Percentiles rank a stretch among this genome's conserved stretches.
phyloP scores from a whole-genome alignment of 768 basidiomycete species.

The Podaxis sp. region DNA sequence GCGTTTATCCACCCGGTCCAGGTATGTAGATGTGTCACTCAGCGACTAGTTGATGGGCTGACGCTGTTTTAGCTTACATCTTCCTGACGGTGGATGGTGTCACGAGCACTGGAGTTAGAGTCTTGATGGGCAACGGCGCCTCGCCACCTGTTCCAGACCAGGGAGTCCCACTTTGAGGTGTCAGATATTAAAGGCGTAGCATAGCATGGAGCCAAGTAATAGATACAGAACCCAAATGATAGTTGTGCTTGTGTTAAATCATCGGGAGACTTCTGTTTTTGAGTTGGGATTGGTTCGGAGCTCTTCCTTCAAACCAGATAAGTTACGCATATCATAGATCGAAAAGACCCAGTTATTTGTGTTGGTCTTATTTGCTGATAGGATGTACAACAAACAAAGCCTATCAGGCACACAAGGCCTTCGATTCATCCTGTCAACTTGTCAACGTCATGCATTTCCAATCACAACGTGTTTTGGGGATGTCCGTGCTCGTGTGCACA shows the following conservation, averaged over 20 bases:
- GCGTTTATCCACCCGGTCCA: constrained; percentile 43
- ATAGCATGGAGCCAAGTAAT: not conserved
- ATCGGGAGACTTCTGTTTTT: too few relatives aligned
- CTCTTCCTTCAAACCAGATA: too few relatives aligned
- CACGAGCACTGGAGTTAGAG: constrained; percentile 37
- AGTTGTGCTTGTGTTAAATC: not conserved
- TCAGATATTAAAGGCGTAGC: not conserved
- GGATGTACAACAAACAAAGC: too few relatives aligned
- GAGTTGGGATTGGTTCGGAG: too few relatives aligned
- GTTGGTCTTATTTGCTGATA: too few relatives aligned
- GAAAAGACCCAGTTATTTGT: too few relatives aligned
- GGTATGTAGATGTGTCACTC: constrained; percentile 19
- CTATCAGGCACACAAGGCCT: too few relatives aligned
- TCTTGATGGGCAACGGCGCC: constrained; percentile 39
- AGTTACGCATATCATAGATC: too few relatives aligned
- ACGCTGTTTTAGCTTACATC: not conserved
- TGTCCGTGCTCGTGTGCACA: not conserved
- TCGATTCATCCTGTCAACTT: too few relatives aligned
- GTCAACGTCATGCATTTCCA: too few relatives aligned
- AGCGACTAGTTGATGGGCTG: not conserved
- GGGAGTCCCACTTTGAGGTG: constrained; percentile 22
- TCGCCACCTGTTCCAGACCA: constrained; percentile 38
- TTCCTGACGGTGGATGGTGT: constrained; percentile 9
- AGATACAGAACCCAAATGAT: not conserved
- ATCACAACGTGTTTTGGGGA: not conserved